Base-by-base conservation (phyloP, 371 early-diverging fungal genomes). In the Smittium culicis region DNA sequence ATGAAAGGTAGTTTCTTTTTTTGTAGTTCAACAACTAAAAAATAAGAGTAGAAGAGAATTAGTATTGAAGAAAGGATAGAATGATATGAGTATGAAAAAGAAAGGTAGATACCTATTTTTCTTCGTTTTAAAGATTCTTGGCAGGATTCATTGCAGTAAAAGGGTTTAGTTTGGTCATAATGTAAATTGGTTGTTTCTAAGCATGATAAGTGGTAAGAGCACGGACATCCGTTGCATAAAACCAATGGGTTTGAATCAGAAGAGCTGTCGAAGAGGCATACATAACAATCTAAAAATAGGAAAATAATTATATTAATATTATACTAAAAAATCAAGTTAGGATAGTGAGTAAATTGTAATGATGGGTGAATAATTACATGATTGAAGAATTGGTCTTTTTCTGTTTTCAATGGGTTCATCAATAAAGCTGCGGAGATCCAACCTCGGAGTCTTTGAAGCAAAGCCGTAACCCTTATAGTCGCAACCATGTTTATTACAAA, bases 381-480 rank as follows among this genome's bases (percentile, higher is more conserved):
- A 79, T 75, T 93, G 93, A 59, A 93, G 83, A n/a, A 93, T 88
- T 20, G 93, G 93, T 27, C 90, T 83, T 34, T 82, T 82, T 63
- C 92, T 84, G 56, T 89, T 85, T 29, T 86, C 81, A 56, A 91
- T 81, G 2, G 86, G 69, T 72, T 93, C 93, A 64, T 82, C 80
- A 0, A 75, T 77, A 71, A 89, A 93, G 62, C 80, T 82, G 34
- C 86, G 85, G 69, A 93, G 78, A 71, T 93, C 89, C 31, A 92
- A 80, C 34, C 92, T 86, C 54, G 92, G 90, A 70, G 88, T 77
- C 70, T 89, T 91, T 76, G 89, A 89, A 8, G 90, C 89, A 72
- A 92, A 91, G 29, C 93, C 92, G 66, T 92, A 93, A 28, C 93
- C 93, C 76, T 92, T 91, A 76, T 91, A 93, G 79, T 91, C 91